Percentiles rank a stretch among this genome's conserved stretches.
Conservation (phyloP, 495 filamentous ascomycete species). For the Xylaria curta region DNA sequence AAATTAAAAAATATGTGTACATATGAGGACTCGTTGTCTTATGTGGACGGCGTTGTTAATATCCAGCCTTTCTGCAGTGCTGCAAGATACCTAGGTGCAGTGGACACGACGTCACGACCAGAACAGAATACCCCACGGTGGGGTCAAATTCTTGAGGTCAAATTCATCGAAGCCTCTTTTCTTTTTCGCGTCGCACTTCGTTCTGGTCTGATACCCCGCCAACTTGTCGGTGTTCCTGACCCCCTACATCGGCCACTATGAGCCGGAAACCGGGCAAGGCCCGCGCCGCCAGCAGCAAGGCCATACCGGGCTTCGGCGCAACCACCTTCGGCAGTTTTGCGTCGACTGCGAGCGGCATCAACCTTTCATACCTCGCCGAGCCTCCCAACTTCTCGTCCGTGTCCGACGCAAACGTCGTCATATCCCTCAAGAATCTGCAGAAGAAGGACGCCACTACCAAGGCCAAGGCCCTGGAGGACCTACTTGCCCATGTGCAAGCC, state of each 20-base stretch:
- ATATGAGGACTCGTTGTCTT: not conserved
- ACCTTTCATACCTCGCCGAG: conserved; percentile 83
- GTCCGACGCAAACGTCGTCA: conserved; percentile 78
- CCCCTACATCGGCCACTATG: conserved; percentile 28
- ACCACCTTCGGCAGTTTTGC: conserved; percentile 55
- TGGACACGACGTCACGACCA: conserved; percentile 9
- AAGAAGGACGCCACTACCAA: conserved; percentile 96
- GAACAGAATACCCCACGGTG: conserved; percentile 36
- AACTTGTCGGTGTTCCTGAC: no score
- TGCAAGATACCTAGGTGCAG: no score
- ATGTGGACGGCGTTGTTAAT: not conserved
- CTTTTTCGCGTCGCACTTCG: not conserved
- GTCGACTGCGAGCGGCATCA: conserved; percentile 45
- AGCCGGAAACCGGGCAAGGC: conserved; percentile 40
- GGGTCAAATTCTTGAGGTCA: conserved; percentile 29
- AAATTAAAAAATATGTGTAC: not conserved
- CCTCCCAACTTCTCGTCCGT: conserved; percentile 81
- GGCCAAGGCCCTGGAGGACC: conserved; percentile 88
- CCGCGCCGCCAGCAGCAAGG: conserved; percentile 38
- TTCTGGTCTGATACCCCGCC: no score
- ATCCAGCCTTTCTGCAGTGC: not conserved
- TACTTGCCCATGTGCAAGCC: conserved; percentile 66
- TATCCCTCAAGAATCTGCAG: conserved; percentile 87
- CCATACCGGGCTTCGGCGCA: conserved; percentile 35
- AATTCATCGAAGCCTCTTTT: not conserved